Conservation (phyloP, 352 stramenopile species). For the Lagenidium giganteum region DNA sequence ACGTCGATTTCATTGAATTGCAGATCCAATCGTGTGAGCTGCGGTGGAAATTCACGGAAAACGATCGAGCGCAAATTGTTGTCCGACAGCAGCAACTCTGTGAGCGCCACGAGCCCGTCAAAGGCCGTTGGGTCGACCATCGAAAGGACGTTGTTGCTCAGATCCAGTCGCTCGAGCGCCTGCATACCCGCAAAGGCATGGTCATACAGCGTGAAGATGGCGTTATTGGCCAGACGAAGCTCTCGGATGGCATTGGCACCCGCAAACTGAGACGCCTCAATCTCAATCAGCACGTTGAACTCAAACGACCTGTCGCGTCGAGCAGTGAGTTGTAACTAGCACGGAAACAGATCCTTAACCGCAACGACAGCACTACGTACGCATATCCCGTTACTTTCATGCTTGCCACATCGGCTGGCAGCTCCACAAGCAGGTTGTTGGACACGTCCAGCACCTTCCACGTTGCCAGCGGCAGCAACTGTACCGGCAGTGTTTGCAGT, state of each 20-base stretch:
- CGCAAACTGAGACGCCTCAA: constrained; percentile 35
- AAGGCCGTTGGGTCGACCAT: constrained; percentile 48
- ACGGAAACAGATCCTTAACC: too few relatives aligned
- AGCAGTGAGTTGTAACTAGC: neutral
- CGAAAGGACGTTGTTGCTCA: constrained; percentile 72
- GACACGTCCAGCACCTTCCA: constrained; percentile 58
- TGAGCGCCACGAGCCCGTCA: constrained; percentile 30
- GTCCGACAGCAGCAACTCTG: constrained; percentile 30
- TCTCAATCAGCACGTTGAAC: constrained; percentile 54
- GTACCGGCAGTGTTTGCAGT: too few relatives aligned
- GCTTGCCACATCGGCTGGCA: constrained; percentile 29
- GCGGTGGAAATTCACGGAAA: constrained; percentile 32
- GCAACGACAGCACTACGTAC: too few relatives aligned
- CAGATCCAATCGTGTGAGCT: constrained; percentile 36
- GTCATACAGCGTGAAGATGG: constrained; percentile 56
- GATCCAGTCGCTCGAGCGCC: constrained; percentile 43
- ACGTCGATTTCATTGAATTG: constrained; percentile 48
- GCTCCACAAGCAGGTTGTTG: constrained; percentile 33
- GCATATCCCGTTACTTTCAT: constrained; percentile 45
- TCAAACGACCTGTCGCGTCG: constrained; percentile 52
- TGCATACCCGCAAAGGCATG: constrained; percentile 50
- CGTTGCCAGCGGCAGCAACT: too few relatives aligned
- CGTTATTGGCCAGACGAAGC: constrained; percentile 42
- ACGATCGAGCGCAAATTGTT: constrained; percentile 48
- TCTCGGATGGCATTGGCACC: constrained; percentile 37